Base-by-base conservation (phyloP, 2,329 filamentous ascomycete genomes). In the Scleromitrula shiraiana region DNA sequence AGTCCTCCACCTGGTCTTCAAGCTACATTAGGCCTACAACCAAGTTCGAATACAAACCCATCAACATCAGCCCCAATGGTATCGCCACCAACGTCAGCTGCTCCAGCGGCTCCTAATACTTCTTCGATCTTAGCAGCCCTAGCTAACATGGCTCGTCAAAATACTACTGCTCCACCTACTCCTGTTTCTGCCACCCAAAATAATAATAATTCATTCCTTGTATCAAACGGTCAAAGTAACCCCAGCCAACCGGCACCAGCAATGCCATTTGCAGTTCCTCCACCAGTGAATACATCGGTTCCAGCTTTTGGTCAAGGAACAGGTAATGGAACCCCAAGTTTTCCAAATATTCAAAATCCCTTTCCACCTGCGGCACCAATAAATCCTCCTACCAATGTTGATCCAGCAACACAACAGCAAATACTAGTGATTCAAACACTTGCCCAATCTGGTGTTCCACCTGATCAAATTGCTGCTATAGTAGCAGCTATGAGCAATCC, bases 101-200 rank as follows among this genome's bases (percentile, higher is more conserved):
- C 62, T 38, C 61, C 68, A 50, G 64, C 62, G 53, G 67, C 74
- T 46, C 74, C 72, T 52, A 83, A 77, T 56, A 78, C 75, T 27
- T 75, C 75, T 33, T 75, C 80, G 56, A 89, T 93, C 58, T 74
- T 90, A 67, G 85, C 86, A 64, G 84, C 84, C 37, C 75, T 93
- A 54, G 85, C 86, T 55, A 87, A 86, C 62, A 85, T 93, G 68
- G 36, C 43, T 32, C 83, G 85, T 55, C 83, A 88, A 65, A 88
- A 82, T 64, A 77, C 73, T 30, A 70, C 71, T 46, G 66, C 70
- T 43, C 67, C 73, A 43, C 46, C 59, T 27, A 49, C 56, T 44
- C 44, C 59, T 29, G 46, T 54, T 30, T 38, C 61, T 56, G 59
- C 58, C 38, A 57, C 62, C 50, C 63, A 65, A 53, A 53, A 56